Evolutionary conservation across 2,329 filamentous ascomycete genomes (phyloP).

Genomic region (Aspergillus sp.): DNA sequence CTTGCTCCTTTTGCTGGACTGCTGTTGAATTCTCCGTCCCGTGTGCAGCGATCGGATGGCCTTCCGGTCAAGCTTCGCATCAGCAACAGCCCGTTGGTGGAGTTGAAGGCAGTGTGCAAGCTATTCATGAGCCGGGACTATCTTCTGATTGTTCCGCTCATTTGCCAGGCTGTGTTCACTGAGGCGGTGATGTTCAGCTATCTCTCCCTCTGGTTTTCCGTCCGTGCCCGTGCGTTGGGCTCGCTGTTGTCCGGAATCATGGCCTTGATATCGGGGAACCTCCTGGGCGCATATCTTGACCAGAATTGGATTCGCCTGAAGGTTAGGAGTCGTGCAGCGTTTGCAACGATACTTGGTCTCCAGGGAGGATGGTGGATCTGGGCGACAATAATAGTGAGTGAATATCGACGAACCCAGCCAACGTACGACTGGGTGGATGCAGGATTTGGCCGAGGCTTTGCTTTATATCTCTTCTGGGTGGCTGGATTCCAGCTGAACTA

Average conservation of each 20-base stretch:
- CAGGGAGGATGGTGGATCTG: constrained; percentile 73
- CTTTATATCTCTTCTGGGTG: constrained; percentile 66
- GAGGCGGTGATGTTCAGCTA: constrained; percentile 75
- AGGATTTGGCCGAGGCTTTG: constrained; percentile 67
- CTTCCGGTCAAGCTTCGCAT: constrained; percentile 61
- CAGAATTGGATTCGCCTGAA: constrained; percentile 55
- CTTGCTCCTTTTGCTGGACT: constrained; percentile 64
- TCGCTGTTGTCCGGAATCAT: constrained; percentile 70
- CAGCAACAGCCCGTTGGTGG: constrained; percentile 54
- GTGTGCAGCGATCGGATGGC: constrained; percentile 66
- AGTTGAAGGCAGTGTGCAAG: constrained; percentile 59
- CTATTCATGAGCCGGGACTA: constrained; percentile 63
- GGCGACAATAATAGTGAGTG: constrained; percentile 64
- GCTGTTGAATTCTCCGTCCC: constrained; percentile 59
- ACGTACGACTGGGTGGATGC: constrained; percentile 64
- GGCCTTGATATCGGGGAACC: constrained; percentile 63
- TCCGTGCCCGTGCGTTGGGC: constrained; percentile 66
- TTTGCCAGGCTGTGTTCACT: constrained; percentile 68
- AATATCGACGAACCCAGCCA: constrained; percentile 57
- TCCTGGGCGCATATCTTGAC: constrained; percentile 66
- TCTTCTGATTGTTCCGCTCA: constrained; percentile 64
- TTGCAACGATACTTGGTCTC: constrained; percentile 49
- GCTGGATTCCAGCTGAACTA: constrained; percentile 72
- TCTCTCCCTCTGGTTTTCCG: constrained; percentile 65
- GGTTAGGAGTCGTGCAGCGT: constrained; percentile 54